Conservation (phyloP, 78 protist genomes). For the Dictyostelium citrinum region DNA sequence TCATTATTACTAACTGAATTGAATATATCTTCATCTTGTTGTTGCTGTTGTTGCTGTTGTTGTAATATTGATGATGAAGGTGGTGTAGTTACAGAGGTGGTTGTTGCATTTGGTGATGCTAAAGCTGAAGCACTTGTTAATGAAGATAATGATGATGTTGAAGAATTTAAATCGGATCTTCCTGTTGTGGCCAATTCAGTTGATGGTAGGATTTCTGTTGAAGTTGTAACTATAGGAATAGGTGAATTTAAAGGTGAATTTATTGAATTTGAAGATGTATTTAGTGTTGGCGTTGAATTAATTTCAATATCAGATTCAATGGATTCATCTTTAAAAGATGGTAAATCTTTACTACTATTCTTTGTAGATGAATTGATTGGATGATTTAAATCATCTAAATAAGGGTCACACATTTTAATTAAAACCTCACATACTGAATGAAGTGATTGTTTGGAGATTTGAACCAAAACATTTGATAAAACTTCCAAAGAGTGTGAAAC, state of each 20-base stretch:
- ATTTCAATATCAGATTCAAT: conserved; percentile 44
- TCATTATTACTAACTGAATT: not conserved
- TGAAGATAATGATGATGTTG: conserved; percentile 5
- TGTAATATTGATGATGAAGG: not conserved
- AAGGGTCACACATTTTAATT: conserved; percentile 65
- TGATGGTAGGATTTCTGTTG: not conserved
- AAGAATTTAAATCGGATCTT: not conserved
- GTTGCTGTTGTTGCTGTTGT: not conserved
- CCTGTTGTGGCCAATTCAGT: not conserved
- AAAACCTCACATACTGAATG: conserved; percentile 41
- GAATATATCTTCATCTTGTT: not conserved
- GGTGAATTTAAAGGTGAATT: not conserved
- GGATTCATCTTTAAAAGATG: conserved; percentile 46
- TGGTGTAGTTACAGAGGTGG: not conserved
- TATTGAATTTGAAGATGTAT: not conserved
- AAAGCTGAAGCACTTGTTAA: not conserved
- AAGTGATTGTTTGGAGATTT: conserved; percentile 6
- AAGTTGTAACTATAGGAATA: not conserved
- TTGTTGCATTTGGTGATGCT: not conserved
- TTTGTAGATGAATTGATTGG: not conserved
- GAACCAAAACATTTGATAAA: conserved; percentile 49
- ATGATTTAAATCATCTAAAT: conserved; percentile 28
- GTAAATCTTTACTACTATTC: conserved; percentile 8
- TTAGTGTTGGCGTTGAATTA: not conserved
- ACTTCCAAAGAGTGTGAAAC: conserved; percentile 50